Base-by-base conservation (phyloP, 2,329 filamentous ascomycete species). In the Pleurostoma richardsiae region DNA sequence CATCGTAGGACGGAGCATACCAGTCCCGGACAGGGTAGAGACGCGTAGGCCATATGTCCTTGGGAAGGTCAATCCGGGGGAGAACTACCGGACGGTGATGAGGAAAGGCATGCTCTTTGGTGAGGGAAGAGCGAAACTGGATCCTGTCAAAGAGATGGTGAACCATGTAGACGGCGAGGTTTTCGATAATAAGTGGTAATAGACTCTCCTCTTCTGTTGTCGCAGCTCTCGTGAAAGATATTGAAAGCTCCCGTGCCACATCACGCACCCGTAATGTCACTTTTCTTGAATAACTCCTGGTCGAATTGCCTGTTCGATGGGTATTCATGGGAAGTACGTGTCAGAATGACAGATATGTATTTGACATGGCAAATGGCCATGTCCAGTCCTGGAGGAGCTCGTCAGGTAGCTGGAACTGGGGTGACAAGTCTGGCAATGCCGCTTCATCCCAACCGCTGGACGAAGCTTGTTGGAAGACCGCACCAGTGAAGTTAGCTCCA, bases 1-100 rank as follows among this genome's bases (percentile, higher is more conserved):
- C 2, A 57, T 82, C 11, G 70, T 80, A 0, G 77, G 76, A 6
- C 67, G 79, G 11, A 72, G 69, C 29, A 77, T 81, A 41, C 74
- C 72, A 1, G 74, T 82, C 6, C 77, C 77, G 2, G 55, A 56
- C 45, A 63, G 72, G 6, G 77, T 79, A 3, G 77, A 81, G 62
- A 78, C 75, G 27, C 63, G 71, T 30, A 59, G 63, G 47, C 64
- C 69, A 41, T 76, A 74, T 53, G 69, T 82, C 2, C 66, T 81
- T 4, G 79, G 79, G 4, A 80, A 80, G 53, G 66, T 81, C 8
- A 69, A 62, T 27, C 76, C 77, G 0, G 77, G 78, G 2, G 62
- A 65, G 55, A 82, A 82, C 53, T 81, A 78, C 55, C 66, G 78
- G 29, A 59, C 63, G 44, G 72, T 80, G 5, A 71, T 81, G 69